These are phyloP conservation scores for Picea engelmannii DNA, from an alignment of 83 land plant genomes.

Conservation along the genomic window DNA sequence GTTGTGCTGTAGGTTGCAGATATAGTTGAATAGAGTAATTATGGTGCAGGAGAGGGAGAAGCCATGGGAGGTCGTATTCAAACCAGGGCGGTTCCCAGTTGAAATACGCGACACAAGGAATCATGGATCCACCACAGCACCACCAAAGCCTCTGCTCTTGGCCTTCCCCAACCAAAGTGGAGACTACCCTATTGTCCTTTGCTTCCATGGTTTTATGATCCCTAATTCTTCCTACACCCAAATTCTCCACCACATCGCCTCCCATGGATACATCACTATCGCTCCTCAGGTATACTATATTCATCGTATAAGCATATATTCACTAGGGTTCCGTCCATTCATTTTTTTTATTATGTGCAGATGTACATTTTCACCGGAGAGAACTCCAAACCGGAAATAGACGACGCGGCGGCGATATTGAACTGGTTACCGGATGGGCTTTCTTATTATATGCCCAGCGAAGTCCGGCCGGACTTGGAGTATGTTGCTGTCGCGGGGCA, in stretches of 20 bases:
- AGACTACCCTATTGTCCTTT: constrained; percentile 45
- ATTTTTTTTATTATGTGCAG: not conserved
- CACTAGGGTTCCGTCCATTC: too few species aligned
- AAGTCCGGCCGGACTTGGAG: constrained; percentile 25
- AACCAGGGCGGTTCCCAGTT: too few species aligned
- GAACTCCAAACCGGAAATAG: constrained; percentile 19
- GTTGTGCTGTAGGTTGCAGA: too few species aligned
- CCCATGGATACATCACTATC: constrained; percentile 61
- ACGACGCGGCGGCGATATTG: constrained; percentile 32
- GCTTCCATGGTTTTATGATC: constrained; percentile 49
- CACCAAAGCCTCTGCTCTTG: constrained; percentile 33
- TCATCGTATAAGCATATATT: not conserved
- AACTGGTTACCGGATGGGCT: constrained; percentile 44
- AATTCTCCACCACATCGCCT: constrained; percentile 53
- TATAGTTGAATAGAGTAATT: too few species aligned
- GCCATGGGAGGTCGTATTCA: too few species aligned
- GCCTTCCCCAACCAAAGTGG: constrained; percentile 33
- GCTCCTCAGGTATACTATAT: constrained; percentile 54
- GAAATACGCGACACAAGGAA: too few species aligned
- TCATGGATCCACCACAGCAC: constrained; percentile 25
- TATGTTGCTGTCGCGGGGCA: constrained; percentile 46
- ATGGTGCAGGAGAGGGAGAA: too few species aligned
- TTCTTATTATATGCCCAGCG: not conserved
- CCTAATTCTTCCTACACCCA: constrained; percentile 43
- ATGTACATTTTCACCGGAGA: not conserved